Base-by-base conservation (phyloP, 768 basidiomycete genomes). In the Coprinopsis strossmayeri region DNA sequence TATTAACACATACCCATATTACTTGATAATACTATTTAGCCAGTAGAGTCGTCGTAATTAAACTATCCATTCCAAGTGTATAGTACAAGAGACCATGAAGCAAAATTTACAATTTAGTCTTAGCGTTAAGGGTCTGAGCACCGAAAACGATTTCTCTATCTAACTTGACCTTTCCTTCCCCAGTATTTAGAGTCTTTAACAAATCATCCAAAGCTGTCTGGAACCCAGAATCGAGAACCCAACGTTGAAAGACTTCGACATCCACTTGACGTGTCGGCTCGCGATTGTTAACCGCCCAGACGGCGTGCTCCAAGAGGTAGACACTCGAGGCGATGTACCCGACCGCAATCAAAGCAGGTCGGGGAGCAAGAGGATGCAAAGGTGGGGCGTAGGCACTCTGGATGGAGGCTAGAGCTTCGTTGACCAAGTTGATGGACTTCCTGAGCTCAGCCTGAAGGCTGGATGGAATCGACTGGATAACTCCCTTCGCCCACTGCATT, bases 251-350 rank as follows among this genome's bases (percentile, higher is more conserved):
- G 0, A 77, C 73, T 48, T 81, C 78, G 3, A 64, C 50, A 49
- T 85, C 82, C 1, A 68, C 61, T 3, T 68, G 65, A 2, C 58
- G 55, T 13, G 69, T 64, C 0, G 54, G 50, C 34, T 67, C 59
- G 10, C 54, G 53, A 9, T 30, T 58, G 5, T 37, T 60, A 51
- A 66, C 51, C 1, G 80, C 71, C 86, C 85, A 89, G 10, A 76
- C 60, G 0, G 81, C 77, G 40, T 90, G 86, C 59, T 89, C 85
- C 10, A 89, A 67, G 23, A 88, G 72, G 58, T 76, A 78, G 1
- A 74, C 46, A 7, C 72, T 68, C 1, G 82, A 76, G 0, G 82
- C 68, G 25, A 78, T 53, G 38, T 76, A 70, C 1, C 79, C 82
- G 26, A 81, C 65, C 2, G 86, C 66, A 54, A 80, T 71, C 21